Evolutionary conservation across 164 flowering plant species (phyloP).

Genomic region (Amborella trichopoda): DNA sequence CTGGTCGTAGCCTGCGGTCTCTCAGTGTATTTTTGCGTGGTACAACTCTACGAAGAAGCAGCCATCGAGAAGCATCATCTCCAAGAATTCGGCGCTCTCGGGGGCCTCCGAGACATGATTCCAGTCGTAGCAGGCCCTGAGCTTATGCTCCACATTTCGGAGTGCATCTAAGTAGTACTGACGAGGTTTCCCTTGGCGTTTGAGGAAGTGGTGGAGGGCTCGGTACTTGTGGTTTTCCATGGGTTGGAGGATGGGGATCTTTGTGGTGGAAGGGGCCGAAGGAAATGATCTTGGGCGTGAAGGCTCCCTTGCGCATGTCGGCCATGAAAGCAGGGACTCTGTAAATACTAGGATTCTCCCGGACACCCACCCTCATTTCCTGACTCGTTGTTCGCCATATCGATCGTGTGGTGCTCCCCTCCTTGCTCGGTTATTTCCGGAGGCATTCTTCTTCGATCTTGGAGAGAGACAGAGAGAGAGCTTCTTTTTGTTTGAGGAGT

Average conservation of each 20-base stretch:
- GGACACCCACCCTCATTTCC: not conserved
- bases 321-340: slow-evolving; percentile 1
- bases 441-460: too few species aligned
- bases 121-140: slow-evolving; percentile 3
- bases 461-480: too few species aligned
- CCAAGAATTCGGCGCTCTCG: slow-evolving; percentile 2
- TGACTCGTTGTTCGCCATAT: too few species aligned
- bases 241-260: not conserved
- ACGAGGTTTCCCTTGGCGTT: not conserved
- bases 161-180: not conserved
- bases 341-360: slow-evolving; percentile 5
- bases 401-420: too few species aligned
- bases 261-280: slow-evolving; percentile 14
- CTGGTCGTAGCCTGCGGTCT: not conserved
- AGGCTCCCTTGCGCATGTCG: slow-evolving; percentile 1
- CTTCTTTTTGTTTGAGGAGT: too few species aligned
- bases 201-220: slow-evolving; percentile 5
- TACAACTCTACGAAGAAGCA: slow-evolving; percentile 8
- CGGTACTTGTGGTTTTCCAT: slow-evolving; percentile 10
- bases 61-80: slow-evolving; percentile 6
- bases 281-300: slow-evolving; percentile 5
- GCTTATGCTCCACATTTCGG: not conserved
- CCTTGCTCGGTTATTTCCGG: too few species aligned
- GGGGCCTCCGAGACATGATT: not conserved
- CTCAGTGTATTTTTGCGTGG: not conserved